Evolutionary conservation across 2,329 filamentous ascomycete species (phyloP).

Genomic region (Aspergillus piperis): DNA sequence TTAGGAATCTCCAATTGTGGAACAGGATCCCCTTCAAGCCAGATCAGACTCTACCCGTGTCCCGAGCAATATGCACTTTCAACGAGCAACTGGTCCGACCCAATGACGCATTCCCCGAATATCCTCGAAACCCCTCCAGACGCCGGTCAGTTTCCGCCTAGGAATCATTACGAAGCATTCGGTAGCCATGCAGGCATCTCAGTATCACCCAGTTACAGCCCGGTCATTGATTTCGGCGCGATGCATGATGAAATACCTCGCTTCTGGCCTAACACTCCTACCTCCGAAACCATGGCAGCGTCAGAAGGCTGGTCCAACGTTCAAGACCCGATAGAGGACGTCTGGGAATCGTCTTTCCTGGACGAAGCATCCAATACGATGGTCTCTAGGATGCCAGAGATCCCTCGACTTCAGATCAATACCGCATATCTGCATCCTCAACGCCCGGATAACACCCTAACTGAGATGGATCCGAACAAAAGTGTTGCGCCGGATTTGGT

Average conservation of each 20-base stretch:
- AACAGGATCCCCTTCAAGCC: constrained; percentile 25
- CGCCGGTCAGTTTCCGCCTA: constrained; percentile 21
- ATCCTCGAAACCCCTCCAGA: constrained; percentile 27
- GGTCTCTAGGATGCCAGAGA: constrained; percentile 4
- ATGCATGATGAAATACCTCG: constrained; percentile 19
- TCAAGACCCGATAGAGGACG: constrained; percentile 17
- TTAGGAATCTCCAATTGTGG: constrained; percentile 36
- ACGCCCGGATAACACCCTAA: not conserved
- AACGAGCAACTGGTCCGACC: constrained; percentile 25
- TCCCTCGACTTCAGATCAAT: constrained; percentile 6
- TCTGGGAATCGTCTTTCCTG: constrained; percentile 21
- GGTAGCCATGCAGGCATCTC: constrained; percentile 23
- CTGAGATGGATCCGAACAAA: constrained; percentile 6
- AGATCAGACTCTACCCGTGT: constrained; percentile 22
- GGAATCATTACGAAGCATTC: constrained; percentile 28
- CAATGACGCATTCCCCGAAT: constrained; percentile 21
- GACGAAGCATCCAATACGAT: constrained; percentile 4
- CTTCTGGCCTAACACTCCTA: constrained; percentile 30
- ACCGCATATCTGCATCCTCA: not conserved
- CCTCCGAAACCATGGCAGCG: constrained; percentile 24
- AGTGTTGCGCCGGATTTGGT: constrained; percentile 1
- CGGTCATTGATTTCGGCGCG: constrained; percentile 20
- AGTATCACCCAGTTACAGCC: constrained; percentile 29
- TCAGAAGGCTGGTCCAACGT: constrained; percentile 15
- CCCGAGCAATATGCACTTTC: constrained; percentile 24